Base-by-base conservation (phyloP, 208 protist genomes). In the Acanthamoeba pearcei region DNA sequence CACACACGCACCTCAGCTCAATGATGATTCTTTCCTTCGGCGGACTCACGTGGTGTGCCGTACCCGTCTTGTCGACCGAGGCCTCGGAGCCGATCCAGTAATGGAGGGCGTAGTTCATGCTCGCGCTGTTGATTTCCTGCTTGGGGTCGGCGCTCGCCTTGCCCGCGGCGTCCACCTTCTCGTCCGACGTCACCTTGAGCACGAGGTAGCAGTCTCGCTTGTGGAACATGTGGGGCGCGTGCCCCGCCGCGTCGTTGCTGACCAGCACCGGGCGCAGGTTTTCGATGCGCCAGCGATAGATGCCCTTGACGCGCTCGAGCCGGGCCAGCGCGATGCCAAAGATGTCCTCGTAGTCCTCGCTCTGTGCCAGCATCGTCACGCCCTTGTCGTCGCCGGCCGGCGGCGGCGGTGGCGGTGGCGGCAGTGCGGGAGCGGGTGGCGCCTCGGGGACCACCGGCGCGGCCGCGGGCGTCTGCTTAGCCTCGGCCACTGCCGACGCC, bases 81-180 rank as follows among this genome's bases (percentile, higher is more conserved):
- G 85, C 85, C 85, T 91, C 85, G 19, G 55, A 76, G 35, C 85
- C 85, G 13, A 91, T 91, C 85, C 85, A 91, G 38, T 91, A 91
- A 38, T 91, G 85, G 60, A 91, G 64, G 6, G 55, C 32, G 42
- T 91, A 91, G 85, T 10, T 76, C 55, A 74, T 91, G 76, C 76
- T 76, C 15, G 85, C 64, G 29, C 85, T 91, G 64, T 6, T 91
- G 55, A 74, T 91, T 55, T 91, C 85, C 38, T 91, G 49, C 85
- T 91, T 62, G 83, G 51, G 55, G 27, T 62, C 51, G 29, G 13
- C 83, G 55, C 24, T 72, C n/a, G 51, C 49, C 46, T 91, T 68
- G 29, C 55, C 85, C 10, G 76, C 15, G 4, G 76, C 46, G 24
- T 53, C 42, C 3, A 60, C 22, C 76, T 85, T 85, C 51, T 85